A percentile compares a stretch with the other conserved stretches of the same genome.
phyloP scores from a whole-genome alignment of 768 basidiomycete species.

The Holtermannia corniformis region DNA sequence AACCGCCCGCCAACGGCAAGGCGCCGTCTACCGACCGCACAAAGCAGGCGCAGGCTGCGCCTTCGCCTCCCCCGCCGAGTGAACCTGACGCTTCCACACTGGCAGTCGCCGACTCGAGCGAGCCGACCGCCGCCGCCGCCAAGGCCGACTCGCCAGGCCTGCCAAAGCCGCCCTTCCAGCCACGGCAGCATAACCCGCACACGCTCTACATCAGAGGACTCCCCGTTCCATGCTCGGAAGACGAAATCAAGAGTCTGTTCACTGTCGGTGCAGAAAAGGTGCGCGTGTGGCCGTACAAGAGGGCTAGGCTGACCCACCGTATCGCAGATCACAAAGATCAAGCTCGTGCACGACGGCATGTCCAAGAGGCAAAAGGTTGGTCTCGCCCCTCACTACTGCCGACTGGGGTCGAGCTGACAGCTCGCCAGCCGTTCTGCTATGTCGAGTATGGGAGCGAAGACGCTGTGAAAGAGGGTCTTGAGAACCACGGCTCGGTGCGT shows the following conservation, averaged over 20 bases:
- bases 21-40: neutral
- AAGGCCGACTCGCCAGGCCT: neutral
- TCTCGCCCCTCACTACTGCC: neutral
- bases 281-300: too few relatives aligned
- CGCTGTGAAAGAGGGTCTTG: constrained; percentile 67
- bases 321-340: constrained; percentile 29
- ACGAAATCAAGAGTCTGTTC: constrained; percentile 26
- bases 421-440: constrained; percentile 56
- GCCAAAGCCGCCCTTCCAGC: neutral
- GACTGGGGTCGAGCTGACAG: neutral
- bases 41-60: neutral
- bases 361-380: constrained; percentile 27
- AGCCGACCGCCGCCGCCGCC: constrained; percentile 30
- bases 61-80: neutral
- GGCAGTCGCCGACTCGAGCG: constrained; percentile 1
- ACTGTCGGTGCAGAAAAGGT: constrained; percentile 17
- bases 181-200: constrained; percentile 17
- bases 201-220: constrained; percentile 35
- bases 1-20: neutral
- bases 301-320: too few relatives aligned
- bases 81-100: constrained; percentile 1
- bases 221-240: constrained; percentile 19
- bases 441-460: constrained; percentile 86
- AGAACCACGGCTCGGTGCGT: constrained; percentile 60
- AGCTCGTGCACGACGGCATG: constrained; percentile 24